These are phyloP conservation scores for Boletus coccyginus DNA, from an alignment of 768 basidiomycete species.

Conservation along the genomic window DNA sequence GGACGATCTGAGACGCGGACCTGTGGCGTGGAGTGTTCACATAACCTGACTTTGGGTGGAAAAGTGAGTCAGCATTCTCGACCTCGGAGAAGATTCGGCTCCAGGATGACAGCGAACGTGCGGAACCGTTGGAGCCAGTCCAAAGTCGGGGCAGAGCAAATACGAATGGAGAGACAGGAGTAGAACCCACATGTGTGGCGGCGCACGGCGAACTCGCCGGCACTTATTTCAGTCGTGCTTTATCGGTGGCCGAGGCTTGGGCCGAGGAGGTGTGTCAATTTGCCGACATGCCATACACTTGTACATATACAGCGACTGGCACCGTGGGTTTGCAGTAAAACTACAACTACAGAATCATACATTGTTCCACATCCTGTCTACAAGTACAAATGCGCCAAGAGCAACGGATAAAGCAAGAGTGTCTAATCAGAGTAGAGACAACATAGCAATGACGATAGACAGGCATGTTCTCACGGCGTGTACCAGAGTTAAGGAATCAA, in stretches of 20 bases:
- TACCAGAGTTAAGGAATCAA: conserved; percentile 20
- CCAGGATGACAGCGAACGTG: not conserved
- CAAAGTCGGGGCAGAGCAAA: not conserved
- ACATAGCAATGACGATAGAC: conserved; percentile 11
- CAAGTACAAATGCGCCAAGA: conserved; percentile 24
- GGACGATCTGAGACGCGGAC: conserved; percentile 1
- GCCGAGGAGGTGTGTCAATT: not conserved
- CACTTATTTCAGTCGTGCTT: not conserved
- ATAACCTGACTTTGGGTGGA: conserved; percentile 2
- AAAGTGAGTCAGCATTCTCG: conserved; percentile 5
- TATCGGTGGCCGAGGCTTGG: not conserved
- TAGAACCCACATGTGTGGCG: not conserved
- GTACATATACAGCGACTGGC: not conserved
- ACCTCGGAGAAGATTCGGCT: not conserved
- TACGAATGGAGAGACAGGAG: not conserved
- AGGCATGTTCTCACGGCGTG: conserved; percentile 5
- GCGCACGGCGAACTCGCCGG: not conserved
- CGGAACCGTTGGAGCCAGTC: not conserved
- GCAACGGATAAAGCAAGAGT: conserved; percentile 3
- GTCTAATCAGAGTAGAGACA: conserved; percentile 1
- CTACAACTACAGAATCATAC: conserved; percentile 19
- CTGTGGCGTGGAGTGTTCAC: conserved; percentile 24
- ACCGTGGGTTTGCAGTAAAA: not conserved
- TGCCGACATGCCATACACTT: not conserved
- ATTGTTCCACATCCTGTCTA: conserved; percentile 21